Conservation (phyloP, 2,329 filamentous ascomycete genomes). For the Colletotrichum sublineola region DNA sequence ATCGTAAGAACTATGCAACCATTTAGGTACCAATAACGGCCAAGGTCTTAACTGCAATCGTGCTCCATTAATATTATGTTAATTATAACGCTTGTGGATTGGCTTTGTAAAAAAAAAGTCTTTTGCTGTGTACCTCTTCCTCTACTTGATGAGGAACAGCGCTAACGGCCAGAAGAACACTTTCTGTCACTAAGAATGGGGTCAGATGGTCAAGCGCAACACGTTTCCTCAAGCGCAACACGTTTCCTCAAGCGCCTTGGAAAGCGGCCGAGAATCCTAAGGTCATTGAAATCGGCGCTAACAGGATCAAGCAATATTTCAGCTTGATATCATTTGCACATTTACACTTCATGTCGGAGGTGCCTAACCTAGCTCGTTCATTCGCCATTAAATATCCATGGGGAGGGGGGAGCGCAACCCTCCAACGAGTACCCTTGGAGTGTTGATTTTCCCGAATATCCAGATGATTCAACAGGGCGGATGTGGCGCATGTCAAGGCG, state of each 20-base stretch:
- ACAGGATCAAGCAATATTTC: too few species aligned
- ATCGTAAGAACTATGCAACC: too few species aligned
- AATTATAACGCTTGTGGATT: too few species aligned
- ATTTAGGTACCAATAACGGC: too few species aligned
- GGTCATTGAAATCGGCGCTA: slow-evolving; percentile 73
- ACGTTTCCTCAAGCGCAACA: slow-evolving; percentile 84
- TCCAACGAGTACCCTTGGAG: too few species aligned
- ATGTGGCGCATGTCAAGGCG: too few species aligned
- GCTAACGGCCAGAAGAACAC: slow-evolving; percentile 88
- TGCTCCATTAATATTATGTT: too few species aligned
- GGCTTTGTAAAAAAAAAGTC: too few species aligned
- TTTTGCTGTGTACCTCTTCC: slow-evolving; percentile 72
- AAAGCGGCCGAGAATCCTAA: slow-evolving; percentile 80
- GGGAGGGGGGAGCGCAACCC: too few species aligned
- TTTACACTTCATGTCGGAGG: slow-evolving; percentile 12
- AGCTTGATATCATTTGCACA: background rate
- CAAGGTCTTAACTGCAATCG: too few species aligned
- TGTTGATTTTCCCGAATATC: too few species aligned
- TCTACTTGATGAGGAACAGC: slow-evolving; percentile 90
- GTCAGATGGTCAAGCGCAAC: slow-evolving; percentile 73
- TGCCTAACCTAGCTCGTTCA: slow-evolving; percentile 44
- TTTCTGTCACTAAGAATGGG: slow-evolving; percentile 79
- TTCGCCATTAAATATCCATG: slow-evolving; percentile 44
- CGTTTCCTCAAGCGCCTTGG: slow-evolving; percentile 88
- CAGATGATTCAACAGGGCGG: too few species aligned